Evolutionary conservation across 805 yeast species (phyloP), one percentile per base, ranked within the genome.

Genomic region (Dipodascopsis uninucleata): DNA sequence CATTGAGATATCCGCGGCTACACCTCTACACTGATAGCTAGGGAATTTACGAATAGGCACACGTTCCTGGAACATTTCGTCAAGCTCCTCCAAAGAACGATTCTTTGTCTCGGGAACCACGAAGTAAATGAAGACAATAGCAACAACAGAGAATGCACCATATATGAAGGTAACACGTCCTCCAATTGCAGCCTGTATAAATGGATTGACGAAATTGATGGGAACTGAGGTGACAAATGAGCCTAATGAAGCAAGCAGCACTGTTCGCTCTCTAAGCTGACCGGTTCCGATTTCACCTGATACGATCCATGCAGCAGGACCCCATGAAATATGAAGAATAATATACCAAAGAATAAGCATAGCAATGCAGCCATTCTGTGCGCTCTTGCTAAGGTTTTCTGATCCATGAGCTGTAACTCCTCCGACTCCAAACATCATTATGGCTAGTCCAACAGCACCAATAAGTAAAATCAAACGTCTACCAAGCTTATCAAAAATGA

Each of bases 101-200:
- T 20, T 23, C 17, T 16, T 2, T 17, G 24, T 12, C 43, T 43
- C 47, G 5, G 43, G 44, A 17, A 16, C 75, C 57, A 74, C 75
- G 53, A 72, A 20, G 29, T n/a, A 43, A 29, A 25, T 16, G 6
- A n/a, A 6, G 21, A 26, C 7, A n/a, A 36, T n/a, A 6, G 6
- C 6, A 24, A 36, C 7, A 34, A 71, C 65, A 58, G 78, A 74
- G 60, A 74, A 75, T 24, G 68, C 67, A 21, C 31, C 42, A 26
- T 9, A 35, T 42, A 72, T 64, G 53, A 70, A 71, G 3, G 68
- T 74, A 20, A 74, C 70, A 52, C 72, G 73, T 18, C 72, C 73
- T 22, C 70, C 71, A 65, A 70, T 62, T 50, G 72, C 64, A 41
- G 71, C 74, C 34, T 61, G 59, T 34, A 71, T 64, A 45, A 75